Evolutionary conservation across 495 filamentous ascomycete species (phyloP).

Genomic region (Cetradonia linearis): DNA sequence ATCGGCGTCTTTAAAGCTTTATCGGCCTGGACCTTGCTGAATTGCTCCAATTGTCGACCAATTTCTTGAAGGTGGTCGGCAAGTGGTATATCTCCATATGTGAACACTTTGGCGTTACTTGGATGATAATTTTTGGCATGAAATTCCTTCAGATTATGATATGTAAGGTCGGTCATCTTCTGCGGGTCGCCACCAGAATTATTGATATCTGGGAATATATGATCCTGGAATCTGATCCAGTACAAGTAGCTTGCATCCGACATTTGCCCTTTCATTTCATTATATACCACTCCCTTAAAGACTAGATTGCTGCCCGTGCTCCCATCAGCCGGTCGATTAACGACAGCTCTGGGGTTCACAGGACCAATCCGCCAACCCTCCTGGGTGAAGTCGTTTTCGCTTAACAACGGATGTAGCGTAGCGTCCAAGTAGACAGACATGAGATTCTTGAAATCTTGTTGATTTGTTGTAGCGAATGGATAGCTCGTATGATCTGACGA

Average conservation of each 20-base stretch:
- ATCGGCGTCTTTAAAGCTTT: constrained; percentile 65
- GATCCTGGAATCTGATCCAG: constrained; percentile 88
- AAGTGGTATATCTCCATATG: constrained; percentile 89
- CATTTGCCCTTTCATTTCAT: constrained; percentile 99
- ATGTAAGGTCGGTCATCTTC: constrained; percentile 89
- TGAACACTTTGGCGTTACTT: constrained; percentile 89
- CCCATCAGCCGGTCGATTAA: constrained; percentile 34
- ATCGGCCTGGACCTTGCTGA: constrained; percentile 59
- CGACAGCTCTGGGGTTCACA: constrained; percentile 59
- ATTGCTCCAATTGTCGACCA: constrained; percentile 56
- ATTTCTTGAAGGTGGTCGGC: constrained; percentile 68
- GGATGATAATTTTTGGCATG: constrained; percentile 91
- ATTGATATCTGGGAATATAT: constrained; percentile 84
- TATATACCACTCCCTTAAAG: constrained; percentile 98
- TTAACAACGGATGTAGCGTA: constrained; percentile 78
- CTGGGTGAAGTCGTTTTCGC: constrained; percentile 84
- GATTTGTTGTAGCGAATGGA: constrained; percentile 95
- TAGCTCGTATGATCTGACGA: constrained; percentile 95
- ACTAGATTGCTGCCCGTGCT: constrained; percentile 51
- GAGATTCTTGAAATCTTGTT: constrained; percentile 87
- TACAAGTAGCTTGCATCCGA: constrained; percentile 93
- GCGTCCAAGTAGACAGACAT: constrained; percentile 96
- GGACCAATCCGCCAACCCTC: constrained; percentile 96
- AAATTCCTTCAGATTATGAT: constrained; percentile 74
- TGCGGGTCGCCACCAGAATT: constrained; percentile 94